Conservation (phyloP, 139 green algal genomes). For the Dunaliella primolecta region DNA sequence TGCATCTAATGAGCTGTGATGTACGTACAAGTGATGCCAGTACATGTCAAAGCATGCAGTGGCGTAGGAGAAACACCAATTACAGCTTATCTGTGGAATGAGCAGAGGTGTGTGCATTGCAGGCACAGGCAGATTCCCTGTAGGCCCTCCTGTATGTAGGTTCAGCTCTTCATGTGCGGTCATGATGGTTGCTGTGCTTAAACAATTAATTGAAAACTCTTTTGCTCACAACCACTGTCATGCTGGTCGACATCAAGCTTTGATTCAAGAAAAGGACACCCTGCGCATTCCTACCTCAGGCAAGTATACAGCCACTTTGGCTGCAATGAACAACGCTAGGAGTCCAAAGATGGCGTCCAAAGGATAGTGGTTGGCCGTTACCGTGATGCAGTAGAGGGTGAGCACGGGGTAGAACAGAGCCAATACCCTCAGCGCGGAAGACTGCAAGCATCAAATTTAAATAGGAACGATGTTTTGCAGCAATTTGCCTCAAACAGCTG, state of each 20-base stretch:
- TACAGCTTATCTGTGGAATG: too few relatives aligned
- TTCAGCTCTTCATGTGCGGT: too few relatives aligned
- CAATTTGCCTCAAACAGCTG: too few relatives aligned
- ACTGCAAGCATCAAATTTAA: too few relatives aligned
- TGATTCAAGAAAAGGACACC: background rate
- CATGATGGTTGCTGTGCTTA: too few relatives aligned
- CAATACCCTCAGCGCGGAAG: background rate
- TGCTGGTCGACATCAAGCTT: background rate
- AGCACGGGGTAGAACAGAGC: constrained; percentile 26
- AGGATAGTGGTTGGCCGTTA: constrained; percentile 37
- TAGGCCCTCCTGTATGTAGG: too few relatives aligned
- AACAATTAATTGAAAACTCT: background rate
- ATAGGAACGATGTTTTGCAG: too few relatives aligned
- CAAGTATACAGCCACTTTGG: constrained; percentile 9
- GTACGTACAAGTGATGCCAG: background rate
- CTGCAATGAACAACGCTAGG: background rate
- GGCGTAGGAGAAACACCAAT: background rate
- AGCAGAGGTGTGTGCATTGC: too few relatives aligned
- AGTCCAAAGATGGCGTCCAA: constrained; percentile 23
- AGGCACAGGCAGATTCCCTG: too few relatives aligned
- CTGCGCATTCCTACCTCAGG: constrained; percentile 2
- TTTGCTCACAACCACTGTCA: background rate
- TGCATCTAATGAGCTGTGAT: background rate
- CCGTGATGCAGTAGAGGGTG: constrained; percentile 38
- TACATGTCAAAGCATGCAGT: background rate